Evolutionary conservation across 2,329 filamentous ascomycete genomes (phyloP).

Genomic region (Claviceps citrina): DNA sequence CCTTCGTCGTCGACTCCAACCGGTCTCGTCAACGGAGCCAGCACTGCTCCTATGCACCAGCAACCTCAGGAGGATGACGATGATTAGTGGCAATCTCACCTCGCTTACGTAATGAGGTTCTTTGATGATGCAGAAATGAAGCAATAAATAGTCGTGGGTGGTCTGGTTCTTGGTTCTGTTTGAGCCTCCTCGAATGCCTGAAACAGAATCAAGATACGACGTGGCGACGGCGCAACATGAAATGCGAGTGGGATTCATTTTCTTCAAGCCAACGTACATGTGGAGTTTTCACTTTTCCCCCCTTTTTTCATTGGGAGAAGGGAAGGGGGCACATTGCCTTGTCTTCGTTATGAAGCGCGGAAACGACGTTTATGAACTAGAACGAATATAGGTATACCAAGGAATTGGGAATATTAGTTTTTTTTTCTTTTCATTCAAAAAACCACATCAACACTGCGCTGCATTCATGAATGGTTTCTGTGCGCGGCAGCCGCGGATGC

Average conservation of each 20-base stretch:
- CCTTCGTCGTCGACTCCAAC: slow-evolving; percentile 6
- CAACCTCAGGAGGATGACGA: slow-evolving; percentile 5
- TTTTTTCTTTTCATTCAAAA: no score
- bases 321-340: not conserved
- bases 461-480: no score
- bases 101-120: no score
- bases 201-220: not conserved
- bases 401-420: slow-evolving; percentile 2
- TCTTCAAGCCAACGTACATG: not conserved
- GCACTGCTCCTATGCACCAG: slow-evolving; percentile 22
- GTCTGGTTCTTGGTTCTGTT: not conserved
- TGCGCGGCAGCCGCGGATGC: not conserved
- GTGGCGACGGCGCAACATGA: not conserved
- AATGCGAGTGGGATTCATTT: not conserved
- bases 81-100: no score
- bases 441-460: no score
- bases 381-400: slow-evolving; percentile 7
- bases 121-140: not conserved
- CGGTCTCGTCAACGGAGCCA: slow-evolving; percentile 13
- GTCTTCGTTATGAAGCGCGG: not conserved
- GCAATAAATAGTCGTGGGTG: not conserved
- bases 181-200: not conserved
- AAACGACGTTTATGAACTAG: slow-evolving; percentile 5
- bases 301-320: not conserved
- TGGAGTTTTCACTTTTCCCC: slow-evolving; percentile 1